Evolutionary conservation across 2,329 filamentous ascomycete species (phyloP).

Genomic region (Microdochium nivale): DNA sequence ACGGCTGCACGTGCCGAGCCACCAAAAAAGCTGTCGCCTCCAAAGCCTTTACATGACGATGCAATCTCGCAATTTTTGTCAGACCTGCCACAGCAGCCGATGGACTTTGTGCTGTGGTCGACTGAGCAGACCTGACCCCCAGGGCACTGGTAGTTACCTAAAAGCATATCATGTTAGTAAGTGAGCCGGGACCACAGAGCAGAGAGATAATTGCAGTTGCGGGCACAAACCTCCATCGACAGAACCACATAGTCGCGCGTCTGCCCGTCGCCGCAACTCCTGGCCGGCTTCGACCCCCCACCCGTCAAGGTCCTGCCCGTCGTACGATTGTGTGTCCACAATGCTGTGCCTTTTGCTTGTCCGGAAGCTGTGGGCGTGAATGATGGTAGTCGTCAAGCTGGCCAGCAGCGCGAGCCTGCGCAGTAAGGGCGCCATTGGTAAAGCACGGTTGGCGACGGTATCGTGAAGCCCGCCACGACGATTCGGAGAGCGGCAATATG

Average conservation of each 20-base stretch:
- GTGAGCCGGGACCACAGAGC: not conserved
- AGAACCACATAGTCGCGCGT: not conserved
- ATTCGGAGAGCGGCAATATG: not conserved
- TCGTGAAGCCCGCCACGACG: not conserved
- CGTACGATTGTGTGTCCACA: not conserved
- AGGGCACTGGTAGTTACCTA: not conserved
- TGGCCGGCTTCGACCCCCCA: not conserved
- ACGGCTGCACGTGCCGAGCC: not conserved
- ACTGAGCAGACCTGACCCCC: not conserved
- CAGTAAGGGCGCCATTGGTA: not conserved
- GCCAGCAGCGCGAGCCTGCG: not conserved
- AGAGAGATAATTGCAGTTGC: not conserved
- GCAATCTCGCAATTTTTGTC: not conserved
- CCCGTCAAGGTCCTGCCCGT: not conserved
- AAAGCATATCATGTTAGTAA: not conserved
- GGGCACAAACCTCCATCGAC: not conserved
- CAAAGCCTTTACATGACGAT: not conserved
- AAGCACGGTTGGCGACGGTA: not conserved
- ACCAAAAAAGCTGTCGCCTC: not conserved
- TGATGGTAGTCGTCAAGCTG: not conserved
- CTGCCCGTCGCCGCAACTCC: not conserved
- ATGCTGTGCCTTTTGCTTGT: not conserved
- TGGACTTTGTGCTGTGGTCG: not conserved
- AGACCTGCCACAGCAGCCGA: not conserved
- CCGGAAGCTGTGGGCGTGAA: not conserved